Evolutionary conservation across 106 monocot genomes (phyloP).

Genomic region (Dendrobium chrysotoxum): DNA sequence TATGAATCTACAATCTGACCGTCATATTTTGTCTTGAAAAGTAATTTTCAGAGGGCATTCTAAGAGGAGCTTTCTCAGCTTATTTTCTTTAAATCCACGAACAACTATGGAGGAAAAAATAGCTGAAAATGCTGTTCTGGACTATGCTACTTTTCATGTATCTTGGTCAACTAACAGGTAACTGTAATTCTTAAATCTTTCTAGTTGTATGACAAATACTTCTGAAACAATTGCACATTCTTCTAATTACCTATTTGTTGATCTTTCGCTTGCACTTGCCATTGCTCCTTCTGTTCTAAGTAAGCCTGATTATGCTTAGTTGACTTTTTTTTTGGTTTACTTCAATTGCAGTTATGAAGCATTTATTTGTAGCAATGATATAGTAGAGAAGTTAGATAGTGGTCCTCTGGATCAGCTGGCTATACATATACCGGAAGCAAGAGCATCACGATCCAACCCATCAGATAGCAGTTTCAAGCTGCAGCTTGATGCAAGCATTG

Average conservation of each 20-base stretch:
- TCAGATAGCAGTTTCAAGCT: slow-evolving; percentile 52
- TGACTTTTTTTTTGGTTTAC: background rate
- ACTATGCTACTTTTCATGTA: slow-evolving; percentile 51
- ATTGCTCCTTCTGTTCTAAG: background rate
- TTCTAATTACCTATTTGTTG: background rate
- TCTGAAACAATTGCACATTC: background rate
- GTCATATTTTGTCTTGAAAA: background rate
- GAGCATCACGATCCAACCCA: slow-evolving; percentile 16
- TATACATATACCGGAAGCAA: slow-evolving; percentile 47
- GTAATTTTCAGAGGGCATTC: background rate
- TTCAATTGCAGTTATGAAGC: slow-evolving; percentile 28
- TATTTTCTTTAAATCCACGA: background rate
- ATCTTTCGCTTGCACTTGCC: background rate
- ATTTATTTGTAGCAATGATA: slow-evolving; percentile 19
- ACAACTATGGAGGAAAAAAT: slow-evolving; percentile 38
- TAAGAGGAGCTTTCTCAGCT: background rate
- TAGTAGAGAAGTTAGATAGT: slow-evolving; percentile 19
- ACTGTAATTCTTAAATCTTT: background rate
- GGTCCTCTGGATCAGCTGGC: slow-evolving; percentile 29
- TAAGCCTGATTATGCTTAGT: background rate
- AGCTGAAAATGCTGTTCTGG: slow-evolving; percentile 39
- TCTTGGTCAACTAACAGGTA: slow-evolving; percentile 56
- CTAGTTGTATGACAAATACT: background rate
- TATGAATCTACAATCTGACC: background rate
- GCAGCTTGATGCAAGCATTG: slow-evolving; percentile 18